Percentiles rank a stretch among this genome's conserved stretches.
phyloP scores from a whole-genome alignment of 352 stramenopile species.

The Globisporangium carolinianum region DNA sequence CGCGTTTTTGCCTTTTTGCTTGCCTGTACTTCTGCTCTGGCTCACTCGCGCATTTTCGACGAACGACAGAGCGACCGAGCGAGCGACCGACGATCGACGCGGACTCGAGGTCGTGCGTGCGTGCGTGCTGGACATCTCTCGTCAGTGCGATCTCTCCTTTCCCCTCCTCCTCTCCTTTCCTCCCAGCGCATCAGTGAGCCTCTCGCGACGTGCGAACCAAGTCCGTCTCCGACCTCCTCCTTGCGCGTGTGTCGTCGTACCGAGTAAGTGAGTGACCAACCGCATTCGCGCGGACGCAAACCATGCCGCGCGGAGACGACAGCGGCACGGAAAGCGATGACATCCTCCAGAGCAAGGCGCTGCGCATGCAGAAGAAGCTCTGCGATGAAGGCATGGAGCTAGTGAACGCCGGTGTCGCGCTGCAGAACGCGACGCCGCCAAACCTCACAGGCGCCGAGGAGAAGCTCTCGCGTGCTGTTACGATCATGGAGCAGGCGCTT shows the following conservation, averaged over 20 bases:
- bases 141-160: background rate
- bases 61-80: no score
- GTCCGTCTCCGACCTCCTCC: background rate
- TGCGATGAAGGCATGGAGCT: constrained; percentile 79
- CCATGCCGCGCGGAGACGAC: constrained; percentile 17
- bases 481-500: constrained; percentile 72
- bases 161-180: background rate
- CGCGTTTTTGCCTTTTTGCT: no score
- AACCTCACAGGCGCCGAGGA: constrained; percentile 43
- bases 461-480: constrained; percentile 63
- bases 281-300: background rate
- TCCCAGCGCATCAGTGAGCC: background rate
- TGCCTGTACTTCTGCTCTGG: no score
- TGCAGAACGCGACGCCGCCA: constrained; percentile 64
- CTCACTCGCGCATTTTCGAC: no score
- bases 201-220: background rate
- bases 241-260: background rate
- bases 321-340: constrained; percentile 61
- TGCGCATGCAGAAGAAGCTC: constrained; percentile 68
- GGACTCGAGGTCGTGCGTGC: no score
- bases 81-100: no score
- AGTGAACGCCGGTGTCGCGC: constrained; percentile 70
- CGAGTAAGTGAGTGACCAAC: background rate
- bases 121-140: no score
- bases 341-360: constrained; percentile 42